A percentile compares a stretch with the other conserved stretches of the same genome.
Evolutionary conservation across 2,329 filamentous ascomycete genomes (phyloP).

Genomic region (Talaromyces islandicus): DNA sequence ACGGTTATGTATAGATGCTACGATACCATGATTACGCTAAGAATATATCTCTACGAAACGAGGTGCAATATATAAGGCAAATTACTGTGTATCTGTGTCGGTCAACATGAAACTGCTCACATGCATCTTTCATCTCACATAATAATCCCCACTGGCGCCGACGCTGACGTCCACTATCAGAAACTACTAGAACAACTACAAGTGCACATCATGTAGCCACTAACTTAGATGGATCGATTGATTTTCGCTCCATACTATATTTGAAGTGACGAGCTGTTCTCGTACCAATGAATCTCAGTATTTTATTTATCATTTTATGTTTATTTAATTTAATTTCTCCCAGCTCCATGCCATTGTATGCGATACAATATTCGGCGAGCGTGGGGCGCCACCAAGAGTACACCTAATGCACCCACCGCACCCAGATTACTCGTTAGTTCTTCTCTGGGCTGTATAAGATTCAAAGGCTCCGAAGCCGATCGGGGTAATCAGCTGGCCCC

Average conservation of each 20-base stretch:
- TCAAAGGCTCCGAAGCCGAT: background rate
- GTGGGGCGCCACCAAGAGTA: background rate
- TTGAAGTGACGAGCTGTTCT: background rate
- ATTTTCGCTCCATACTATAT: no score
- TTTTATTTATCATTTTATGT: background rate
- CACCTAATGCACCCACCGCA: no score
- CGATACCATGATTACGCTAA: background rate
- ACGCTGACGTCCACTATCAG: background rate
- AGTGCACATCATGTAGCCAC: background rate
- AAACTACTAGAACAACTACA: background rate
- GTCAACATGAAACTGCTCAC: no score
- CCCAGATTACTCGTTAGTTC: no score
- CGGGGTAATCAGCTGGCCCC: background rate
- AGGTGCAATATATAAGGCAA: background rate
- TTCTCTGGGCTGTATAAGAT: background rate
- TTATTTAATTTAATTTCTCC: background rate
- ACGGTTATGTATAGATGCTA: background rate
- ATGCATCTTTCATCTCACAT: no score
- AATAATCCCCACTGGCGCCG: no score
- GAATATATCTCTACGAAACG: background rate
- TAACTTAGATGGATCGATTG: no score
- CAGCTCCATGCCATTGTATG: no score
- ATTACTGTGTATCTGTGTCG: no score
- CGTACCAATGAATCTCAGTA: background rate
- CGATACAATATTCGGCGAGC: background rate